phyloP scores from a whole-genome alignment of 352 stramenopile genomes.

The Saprolegnia diclina region DNA sequence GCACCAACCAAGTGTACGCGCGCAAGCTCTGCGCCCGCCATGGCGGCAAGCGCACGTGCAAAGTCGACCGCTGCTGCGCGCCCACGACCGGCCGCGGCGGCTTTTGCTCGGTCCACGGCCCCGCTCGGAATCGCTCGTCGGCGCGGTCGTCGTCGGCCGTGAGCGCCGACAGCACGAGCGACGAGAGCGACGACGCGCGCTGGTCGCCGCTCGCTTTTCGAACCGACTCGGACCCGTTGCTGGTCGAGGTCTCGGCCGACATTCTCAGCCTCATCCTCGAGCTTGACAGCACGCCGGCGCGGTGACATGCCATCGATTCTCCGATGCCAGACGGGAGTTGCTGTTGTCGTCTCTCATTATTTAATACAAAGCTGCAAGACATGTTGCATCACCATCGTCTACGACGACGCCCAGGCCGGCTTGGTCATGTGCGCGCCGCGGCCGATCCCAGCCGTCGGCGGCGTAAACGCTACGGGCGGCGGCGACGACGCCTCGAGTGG shows the following conservation, averaged over 20 bases:
- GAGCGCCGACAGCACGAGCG: not conserved
- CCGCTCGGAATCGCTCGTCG: not conserved
- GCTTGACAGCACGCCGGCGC: not conserved
- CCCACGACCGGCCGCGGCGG: not conserved
- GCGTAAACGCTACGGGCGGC: slow-evolving; percentile 26
- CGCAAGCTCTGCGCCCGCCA: slow-evolving; percentile 4
- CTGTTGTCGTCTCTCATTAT: too few relatives aligned
- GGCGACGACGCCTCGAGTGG: slow-evolving; percentile 43
- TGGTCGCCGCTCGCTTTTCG: not conserved
- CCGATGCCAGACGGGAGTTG: too few relatives aligned
- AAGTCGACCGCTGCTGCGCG: slow-evolving; percentile 1
- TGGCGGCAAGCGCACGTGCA: slow-evolving; percentile 8
- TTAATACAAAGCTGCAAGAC: not conserved
- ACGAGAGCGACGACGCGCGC: not conserved
- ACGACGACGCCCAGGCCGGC: slow-evolving; percentile 60
- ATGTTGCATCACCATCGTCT: not conserved
- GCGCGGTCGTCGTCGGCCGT: too few relatives aligned
- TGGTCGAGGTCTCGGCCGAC: slow-evolving; percentile 4
- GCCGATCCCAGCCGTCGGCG: slow-evolving; percentile 36
- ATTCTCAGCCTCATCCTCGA: slow-evolving; percentile 9
- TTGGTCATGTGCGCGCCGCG: slow-evolving; percentile 64
- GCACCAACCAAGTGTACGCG: slow-evolving; percentile 9
- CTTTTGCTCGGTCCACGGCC: not conserved
- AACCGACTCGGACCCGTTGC: not conserved
- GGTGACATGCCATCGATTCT: not conserved